phyloP scores from a whole-genome alignment of 305 asterid species.

The Solanum hybrid region DNA sequence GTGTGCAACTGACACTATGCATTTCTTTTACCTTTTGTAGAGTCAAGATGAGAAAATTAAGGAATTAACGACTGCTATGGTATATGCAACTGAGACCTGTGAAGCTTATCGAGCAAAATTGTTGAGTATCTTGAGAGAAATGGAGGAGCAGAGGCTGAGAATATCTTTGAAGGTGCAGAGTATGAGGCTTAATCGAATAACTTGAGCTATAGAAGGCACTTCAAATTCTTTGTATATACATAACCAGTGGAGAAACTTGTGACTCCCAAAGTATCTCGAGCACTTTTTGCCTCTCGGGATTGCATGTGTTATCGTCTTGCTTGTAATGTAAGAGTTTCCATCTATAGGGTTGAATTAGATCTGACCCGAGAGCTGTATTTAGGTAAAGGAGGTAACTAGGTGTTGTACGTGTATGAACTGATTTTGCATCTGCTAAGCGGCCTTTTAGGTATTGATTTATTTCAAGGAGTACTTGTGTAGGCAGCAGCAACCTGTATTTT shows the following conservation, averaged over 20 bases:
- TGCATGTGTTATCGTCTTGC: not conserved
- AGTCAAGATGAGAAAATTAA: not conserved
- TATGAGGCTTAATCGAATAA: not conserved
- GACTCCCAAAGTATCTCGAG: not conserved
- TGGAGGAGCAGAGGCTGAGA: constrained; percentile 6
- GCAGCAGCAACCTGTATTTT: not conserved
- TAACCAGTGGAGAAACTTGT: not conserved
- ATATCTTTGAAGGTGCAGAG: constrained; percentile 1
- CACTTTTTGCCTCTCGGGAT: not conserved
- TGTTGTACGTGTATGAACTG: not conserved
- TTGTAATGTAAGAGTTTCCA: not conserved
- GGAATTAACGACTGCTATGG: not conserved
- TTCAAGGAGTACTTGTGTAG: not conserved
- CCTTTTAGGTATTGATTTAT: not conserved
- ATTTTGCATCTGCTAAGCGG: not conserved
- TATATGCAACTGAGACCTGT: not conserved
- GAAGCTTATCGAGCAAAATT: not conserved
- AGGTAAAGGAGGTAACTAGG: not conserved
- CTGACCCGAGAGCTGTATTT: not conserved
- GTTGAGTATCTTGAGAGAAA: constrained; percentile 4
- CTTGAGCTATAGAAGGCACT: not conserved
- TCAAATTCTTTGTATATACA: not conserved
- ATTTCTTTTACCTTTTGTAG: not conserved
- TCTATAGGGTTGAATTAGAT: not conserved
- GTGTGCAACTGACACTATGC: not conserved